These are phyloP conservation scores for Penicillium flavigenum DNA, from an alignment of 495 filamentous ascomycete species.

Conservation along the genomic window DNA sequence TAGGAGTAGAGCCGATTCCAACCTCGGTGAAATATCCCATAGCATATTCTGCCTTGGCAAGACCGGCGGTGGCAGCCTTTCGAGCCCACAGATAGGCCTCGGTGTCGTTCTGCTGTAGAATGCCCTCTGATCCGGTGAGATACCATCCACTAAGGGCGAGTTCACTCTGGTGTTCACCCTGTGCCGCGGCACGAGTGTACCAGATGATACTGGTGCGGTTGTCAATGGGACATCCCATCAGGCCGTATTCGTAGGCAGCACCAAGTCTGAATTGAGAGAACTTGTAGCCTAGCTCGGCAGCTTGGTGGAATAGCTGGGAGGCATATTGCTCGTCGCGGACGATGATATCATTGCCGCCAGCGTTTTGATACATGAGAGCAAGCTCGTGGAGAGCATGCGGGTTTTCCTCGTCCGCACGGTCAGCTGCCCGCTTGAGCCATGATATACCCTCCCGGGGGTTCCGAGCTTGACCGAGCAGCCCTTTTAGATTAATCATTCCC, in stretches of 20 bases:
- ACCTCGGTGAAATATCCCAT: constrained; percentile 98
- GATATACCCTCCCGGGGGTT: constrained; percentile 81
- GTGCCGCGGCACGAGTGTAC: constrained; percentile 88
- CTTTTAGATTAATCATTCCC: constrained; percentile 92
- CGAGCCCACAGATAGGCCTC: constrained; percentile 97
- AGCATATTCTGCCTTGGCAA: constrained; percentile 92
- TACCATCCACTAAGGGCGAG: constrained; percentile 96
- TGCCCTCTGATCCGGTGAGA: constrained; percentile 83
- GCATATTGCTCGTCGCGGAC: constrained; percentile 80
- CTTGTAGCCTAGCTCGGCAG: constrained; percentile 90
- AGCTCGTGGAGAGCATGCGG: constrained; percentile 95
- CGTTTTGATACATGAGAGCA: constrained; percentile 77
- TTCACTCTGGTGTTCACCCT: constrained; percentile 93
- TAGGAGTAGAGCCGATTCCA: constrained; percentile 83
- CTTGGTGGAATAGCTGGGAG: constrained; percentile 74
- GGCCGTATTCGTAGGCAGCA: constrained; percentile 84
- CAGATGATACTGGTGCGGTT: constrained; percentile 81
- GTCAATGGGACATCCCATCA: constrained; percentile 78
- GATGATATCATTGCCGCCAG: constrained; percentile 65
- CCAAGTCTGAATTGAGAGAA: constrained; percentile 91
- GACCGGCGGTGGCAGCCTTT: constrained; percentile 80
- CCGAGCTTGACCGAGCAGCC: constrained; percentile 83
- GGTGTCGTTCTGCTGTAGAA: constrained; percentile 87
- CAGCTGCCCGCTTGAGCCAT: constrained; percentile 91
- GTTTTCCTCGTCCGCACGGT: constrained; percentile 83